Evolutionary conservation across 805 yeast species (phyloP), one percentile per base, ranked within the genome.

Genomic region (Hyphopichia homilentoma): DNA sequence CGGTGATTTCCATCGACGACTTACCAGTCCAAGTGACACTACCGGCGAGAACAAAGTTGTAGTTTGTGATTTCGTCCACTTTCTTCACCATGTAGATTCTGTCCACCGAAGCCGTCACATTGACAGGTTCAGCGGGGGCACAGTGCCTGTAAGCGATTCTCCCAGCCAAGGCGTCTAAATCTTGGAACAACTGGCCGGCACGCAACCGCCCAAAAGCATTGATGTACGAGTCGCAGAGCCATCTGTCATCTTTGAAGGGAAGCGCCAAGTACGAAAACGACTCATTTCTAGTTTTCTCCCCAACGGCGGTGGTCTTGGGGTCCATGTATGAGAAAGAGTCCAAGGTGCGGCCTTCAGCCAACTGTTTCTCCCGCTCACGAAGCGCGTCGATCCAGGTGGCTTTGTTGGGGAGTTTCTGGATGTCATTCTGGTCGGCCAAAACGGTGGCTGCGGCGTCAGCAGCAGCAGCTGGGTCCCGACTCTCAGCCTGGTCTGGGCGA

Each of bases 91-190:
- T 79, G 54, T 84, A 84, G 44, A 89, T 86, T 43, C 96, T 68
- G 61, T 90, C 97, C 17, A 89, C 96, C 17, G 93, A 80, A 1
- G 97, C 97, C 7, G 97, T 89, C 26, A 89, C 97, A 54, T 89
- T 84, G 58, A 88, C 87, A 7, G 97, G 97, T 53, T 84, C 88
- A 0, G 96, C 94, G 0, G 97, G 97, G n/a, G 83, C 71, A 60
- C 95, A 85, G 56, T 89, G 97, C 50, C 84, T 75, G 57, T 88
- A 84, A 15, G 96, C 95, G 48, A 89, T 88, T 52, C 90, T 79
- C 21, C 97, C 97, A 2, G 97, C 96, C 39, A 89, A 66, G 4
- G 96, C 89, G 53, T 89, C 97, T 49, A 89, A 67, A 59, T 89
- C 97, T 65, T 89, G 96, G 59, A 89, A 89, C 42, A 89, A 68